Evolutionary conservation across 371 early-diverging fungal genomes (phyloP).

Genomic region (Mucor irregularis): DNA sequence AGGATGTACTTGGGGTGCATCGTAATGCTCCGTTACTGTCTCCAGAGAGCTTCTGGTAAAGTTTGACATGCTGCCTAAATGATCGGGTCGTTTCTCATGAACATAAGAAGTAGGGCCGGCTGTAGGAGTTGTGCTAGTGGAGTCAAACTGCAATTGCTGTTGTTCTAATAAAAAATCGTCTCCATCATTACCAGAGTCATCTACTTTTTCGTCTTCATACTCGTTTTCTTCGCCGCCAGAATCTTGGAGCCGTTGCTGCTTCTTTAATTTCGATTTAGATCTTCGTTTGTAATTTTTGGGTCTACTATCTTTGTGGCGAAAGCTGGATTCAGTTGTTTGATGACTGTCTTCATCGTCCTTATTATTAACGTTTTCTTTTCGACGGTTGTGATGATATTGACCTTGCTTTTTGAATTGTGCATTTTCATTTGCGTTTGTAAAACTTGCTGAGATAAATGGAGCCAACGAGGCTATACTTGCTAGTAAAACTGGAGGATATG

Average conservation of each 20-base stretch:
- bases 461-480: constrained; percentile 46
- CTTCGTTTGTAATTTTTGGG: constrained; percentile 5
- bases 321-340: not conserved
- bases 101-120: not conserved
- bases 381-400: constrained; percentile 8
- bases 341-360: not conserved
- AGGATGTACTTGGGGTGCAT: not conserved
- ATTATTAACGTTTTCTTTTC: not conserved
- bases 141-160: constrained; percentile 1
- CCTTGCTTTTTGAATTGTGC: constrained; percentile 17
- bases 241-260: not conserved
- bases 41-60: constrained; percentile 37
- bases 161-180: not conserved
- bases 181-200: not conserved
- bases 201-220: constrained; percentile 1
- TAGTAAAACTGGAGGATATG: constrained; percentile 58
- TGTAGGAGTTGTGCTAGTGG: constrained; percentile 15
- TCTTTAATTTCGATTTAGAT: constrained; percentile 5
- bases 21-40: constrained; percentile 29
- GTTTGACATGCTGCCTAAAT: constrained; percentile 26
- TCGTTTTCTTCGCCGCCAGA: not conserved
- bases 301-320: not conserved
- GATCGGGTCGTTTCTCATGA: constrained; percentile 18
- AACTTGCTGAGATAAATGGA: constrained; percentile 57
- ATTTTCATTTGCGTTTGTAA: constrained; percentile 39